Evolutionary conservation across 176 grass and related monocot genomes (phyloP).

Genomic region (Hyparrhenia diplandra): DNA sequence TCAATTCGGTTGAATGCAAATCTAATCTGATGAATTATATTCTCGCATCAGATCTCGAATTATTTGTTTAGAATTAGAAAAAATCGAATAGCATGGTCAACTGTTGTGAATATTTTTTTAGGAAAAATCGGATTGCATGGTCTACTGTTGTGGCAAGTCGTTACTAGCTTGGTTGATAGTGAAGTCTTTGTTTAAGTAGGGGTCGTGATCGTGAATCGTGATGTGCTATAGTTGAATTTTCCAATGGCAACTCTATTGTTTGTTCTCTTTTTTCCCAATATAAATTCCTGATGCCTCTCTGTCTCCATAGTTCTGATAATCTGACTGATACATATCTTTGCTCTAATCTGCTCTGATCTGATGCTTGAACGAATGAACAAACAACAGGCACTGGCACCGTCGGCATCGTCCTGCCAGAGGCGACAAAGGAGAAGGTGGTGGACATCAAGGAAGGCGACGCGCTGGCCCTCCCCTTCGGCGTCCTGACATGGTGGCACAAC

Average conservation of each 20-base stretch:
- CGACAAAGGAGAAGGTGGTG: constrained; percentile 71
- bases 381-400: constrained; percentile 33
- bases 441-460: constrained; percentile 73
- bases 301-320: neutral
- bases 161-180: neutral
- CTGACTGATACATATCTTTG: too few species aligned
- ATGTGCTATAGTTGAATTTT: neutral
- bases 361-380: neutral
- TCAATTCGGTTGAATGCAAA: too few species aligned
- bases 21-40: neutral
- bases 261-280: neutral
- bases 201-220: neutral
- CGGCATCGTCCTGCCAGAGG: constrained; percentile 52
- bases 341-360: neutral
- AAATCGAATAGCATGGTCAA: too few species aligned
- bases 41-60: neutral
- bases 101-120: too few species aligned
- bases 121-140: too few species aligned
- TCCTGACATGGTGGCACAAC: constrained; percentile 87
- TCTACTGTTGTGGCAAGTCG: neutral
- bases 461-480: constrained; percentile 74
- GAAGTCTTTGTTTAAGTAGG: neutral
- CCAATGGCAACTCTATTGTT: neutral
- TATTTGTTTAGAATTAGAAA: too few species aligned
- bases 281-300: neutral